Evolutionary conservation across 2,329 filamentous ascomycete genomes (phyloP).

Genomic region (Dothideomycetes sp.): DNA sequence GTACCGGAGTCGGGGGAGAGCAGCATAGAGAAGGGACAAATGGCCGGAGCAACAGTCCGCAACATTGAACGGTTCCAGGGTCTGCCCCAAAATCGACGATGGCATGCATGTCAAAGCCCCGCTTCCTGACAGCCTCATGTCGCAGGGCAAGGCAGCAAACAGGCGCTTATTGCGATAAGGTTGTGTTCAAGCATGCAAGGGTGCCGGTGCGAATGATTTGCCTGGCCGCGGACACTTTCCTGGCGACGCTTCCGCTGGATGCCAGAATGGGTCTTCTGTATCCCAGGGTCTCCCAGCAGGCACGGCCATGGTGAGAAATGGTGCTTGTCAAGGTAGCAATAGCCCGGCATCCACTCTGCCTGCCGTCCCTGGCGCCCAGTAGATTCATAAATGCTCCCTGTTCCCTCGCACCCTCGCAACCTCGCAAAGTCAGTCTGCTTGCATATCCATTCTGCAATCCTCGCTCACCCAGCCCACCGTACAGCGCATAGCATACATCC

Average conservation of each 20-base stretch:
- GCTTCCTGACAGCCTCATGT: not conserved
- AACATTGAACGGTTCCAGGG: too few relatives aligned
- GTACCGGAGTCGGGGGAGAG: too few relatives aligned
- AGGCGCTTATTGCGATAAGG: slow-evolving; percentile 8
- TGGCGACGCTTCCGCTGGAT: not conserved
- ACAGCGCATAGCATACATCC: too few relatives aligned
- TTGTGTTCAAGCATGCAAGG: slow-evolving; percentile 9
- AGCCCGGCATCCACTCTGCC: not conserved
- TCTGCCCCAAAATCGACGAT: not conserved
- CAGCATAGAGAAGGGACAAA: too few relatives aligned
- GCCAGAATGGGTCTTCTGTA: not conserved
- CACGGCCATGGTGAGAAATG: not conserved
- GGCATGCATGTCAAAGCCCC: not conserved
- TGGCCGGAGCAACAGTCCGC: too few relatives aligned
- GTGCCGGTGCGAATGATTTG: slow-evolving; percentile 5
- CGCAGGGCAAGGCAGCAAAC: slow-evolving; percentile 5
- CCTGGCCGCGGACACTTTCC: slow-evolving; percentile 3
- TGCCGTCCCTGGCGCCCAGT: not conserved
- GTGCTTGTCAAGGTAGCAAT: not conserved
- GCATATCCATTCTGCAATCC: not conserved
- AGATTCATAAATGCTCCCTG: not conserved
- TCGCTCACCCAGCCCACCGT: not conserved
- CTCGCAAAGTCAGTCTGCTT: too few relatives aligned
- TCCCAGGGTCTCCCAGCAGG: not conserved
- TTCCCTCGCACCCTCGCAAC: not conserved